phyloP scores from a whole-genome alignment of 768 basidiomycete genomes.

The Phaffia tasmanica region DNA sequence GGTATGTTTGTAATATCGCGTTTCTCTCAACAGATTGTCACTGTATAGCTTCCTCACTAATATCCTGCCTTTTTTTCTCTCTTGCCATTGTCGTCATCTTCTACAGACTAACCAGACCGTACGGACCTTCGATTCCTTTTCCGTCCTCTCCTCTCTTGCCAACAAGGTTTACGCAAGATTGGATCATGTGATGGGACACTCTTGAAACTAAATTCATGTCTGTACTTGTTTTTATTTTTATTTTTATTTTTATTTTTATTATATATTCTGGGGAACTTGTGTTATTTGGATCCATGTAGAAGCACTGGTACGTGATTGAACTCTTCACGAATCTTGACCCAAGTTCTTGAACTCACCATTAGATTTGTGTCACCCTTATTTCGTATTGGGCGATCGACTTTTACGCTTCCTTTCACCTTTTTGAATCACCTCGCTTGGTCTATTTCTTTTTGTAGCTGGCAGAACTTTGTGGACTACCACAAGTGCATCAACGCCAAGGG shows the following conservation, averaged over 20 bases:
- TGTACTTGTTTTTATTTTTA: slow-evolving; percentile 60
- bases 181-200: too few relatives aligned
- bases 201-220: too few relatives aligned
- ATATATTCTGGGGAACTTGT: not conserved
- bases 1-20: not conserved
- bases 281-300: slow-evolving; percentile 72
- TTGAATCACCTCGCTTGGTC: not conserved
- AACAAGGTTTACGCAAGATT: slow-evolving; percentile 21
- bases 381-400: not conserved
- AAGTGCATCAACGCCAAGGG: slow-evolving; percentile 95
- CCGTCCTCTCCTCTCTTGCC: slow-evolving; percentile 37
- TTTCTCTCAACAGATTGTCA: not conserved
- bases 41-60: not conserved
- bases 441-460: slow-evolving; percentile 49
- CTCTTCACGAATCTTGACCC: slow-evolving; percentile 6
- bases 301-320: slow-evolving; percentile 65
- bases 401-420: not conserved
- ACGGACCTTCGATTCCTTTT: slow-evolving; percentile 1
- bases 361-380: not conserved
- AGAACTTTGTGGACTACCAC: slow-evolving; percentile 98
- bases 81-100: not conserved
- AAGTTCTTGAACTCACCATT: slow-evolving; percentile 9
- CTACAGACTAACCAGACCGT: slow-evolving; percentile 28
- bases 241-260: slow-evolving; percentile 35
- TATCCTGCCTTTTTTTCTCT: slow-evolving; percentile 1